These are phyloP conservation scores for Gryganskiella cystojenkinii DNA, from an alignment of 192 early-diverging fungal species.

Conservation along the genomic window DNA sequence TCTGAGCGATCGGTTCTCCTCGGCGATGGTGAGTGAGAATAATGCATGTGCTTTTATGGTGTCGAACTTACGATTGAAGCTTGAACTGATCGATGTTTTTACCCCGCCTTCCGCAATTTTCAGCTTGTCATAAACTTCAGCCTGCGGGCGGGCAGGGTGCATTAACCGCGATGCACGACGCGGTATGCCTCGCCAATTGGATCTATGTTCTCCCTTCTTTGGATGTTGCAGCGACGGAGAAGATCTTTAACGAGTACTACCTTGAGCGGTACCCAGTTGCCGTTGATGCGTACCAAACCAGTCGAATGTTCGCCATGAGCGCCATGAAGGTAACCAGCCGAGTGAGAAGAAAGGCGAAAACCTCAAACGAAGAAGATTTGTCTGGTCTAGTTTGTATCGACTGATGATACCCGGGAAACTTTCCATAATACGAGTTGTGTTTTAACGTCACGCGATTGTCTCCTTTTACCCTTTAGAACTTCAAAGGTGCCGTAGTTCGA, in stretches of 20 bases:
- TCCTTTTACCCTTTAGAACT: background rate
- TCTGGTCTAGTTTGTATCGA: background rate
- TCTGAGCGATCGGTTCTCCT: slow-evolving; percentile 18
- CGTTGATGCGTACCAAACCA: background rate
- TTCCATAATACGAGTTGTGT: too few relatives aligned
- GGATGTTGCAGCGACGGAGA: background rate
- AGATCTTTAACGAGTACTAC: slow-evolving; percentile 16
- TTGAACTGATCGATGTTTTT: background rate
- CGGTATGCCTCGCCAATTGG: slow-evolving; percentile 23
- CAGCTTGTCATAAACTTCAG: background rate
- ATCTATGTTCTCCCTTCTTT: slow-evolving; percentile 16
- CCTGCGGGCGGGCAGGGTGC: background rate
- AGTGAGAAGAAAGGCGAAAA: background rate
- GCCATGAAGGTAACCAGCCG: background rate
- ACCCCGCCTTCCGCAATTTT: background rate
- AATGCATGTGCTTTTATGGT: background rate
- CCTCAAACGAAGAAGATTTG: background rate
- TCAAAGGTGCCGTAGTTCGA: background rate
- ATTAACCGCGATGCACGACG: slow-evolving; percentile 21
- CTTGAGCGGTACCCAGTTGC: slow-evolving; percentile 4
- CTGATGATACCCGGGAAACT: too few relatives aligned
- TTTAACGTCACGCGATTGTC: too few relatives aligned
- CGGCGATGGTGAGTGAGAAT: slow-evolving; percentile 25
- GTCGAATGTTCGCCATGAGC: background rate
- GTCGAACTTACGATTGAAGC: background rate